Evolutionary conservation across 2,329 filamentous ascomycete species (phyloP).

Genomic region (Colletotrichum sp.): DNA sequence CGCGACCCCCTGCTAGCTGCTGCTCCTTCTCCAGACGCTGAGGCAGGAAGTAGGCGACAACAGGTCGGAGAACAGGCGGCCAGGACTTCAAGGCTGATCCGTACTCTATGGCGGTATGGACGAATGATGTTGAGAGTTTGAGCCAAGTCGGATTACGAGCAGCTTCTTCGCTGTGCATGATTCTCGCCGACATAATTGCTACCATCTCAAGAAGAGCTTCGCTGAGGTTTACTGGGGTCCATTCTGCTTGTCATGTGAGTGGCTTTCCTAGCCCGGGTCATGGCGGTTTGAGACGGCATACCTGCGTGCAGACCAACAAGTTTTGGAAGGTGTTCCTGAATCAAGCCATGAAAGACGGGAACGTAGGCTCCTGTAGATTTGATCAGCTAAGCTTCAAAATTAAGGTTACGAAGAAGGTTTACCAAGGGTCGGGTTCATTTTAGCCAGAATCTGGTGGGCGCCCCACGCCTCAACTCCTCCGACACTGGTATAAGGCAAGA

Average conservation of each 20-base stretch:
- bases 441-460: neutral
- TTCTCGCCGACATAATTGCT: neutral
- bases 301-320: neutral
- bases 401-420: accelerated
- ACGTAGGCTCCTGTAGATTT: neutral
- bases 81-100: neutral
- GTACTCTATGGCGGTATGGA: neutral
- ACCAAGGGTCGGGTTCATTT: neutral
- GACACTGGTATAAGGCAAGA: neutral
- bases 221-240: neutral
- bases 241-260: neutral
- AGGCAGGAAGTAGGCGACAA: neutral
- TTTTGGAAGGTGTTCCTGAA: neutral
- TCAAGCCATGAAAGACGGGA: neutral
- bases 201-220: neutral
- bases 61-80: neutral
- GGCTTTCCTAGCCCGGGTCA: too few species aligned
- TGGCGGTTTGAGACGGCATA: neutral
- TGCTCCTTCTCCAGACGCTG: neutral
- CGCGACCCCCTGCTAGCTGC: neutral
- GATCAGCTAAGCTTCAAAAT: accelerated
- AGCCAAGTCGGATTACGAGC: neutral
- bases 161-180: neutral
- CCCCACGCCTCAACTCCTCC: neutral
- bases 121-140: neutral